phyloP scores from a whole-genome alignment of 331 rosid species.

The Quercus lobata region DNA sequence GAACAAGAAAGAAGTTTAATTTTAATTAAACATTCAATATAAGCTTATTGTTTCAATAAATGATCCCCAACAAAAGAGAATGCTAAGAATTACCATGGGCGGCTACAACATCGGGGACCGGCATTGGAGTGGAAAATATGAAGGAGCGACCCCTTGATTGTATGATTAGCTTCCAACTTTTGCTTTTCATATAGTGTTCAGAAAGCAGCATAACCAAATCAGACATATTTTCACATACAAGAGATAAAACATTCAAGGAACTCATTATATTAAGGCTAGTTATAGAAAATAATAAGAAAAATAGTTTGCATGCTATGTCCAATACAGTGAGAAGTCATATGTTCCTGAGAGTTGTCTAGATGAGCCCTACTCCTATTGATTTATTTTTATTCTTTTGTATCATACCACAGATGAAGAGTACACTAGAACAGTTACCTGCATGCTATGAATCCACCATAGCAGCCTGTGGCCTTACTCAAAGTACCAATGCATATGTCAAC shows the following conservation, averaged over 20 bases:
- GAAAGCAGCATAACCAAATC: conserved; percentile 16
- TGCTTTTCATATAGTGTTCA: conserved; percentile 47
- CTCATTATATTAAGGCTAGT: not conserved
- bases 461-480: conserved; percentile 90
- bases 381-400: not conserved
- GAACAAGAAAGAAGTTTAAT: too few species aligned
- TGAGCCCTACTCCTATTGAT: not conserved
- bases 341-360: not conserved
- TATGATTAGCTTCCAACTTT: conserved; percentile 81
- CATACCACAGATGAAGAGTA: not conserved
- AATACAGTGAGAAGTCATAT: not conserved
- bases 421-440: conserved; percentile 59
- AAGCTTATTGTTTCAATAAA: conserved; percentile 8
- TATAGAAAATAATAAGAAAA: not conserved
- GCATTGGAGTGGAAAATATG: conserved; percentile 80
- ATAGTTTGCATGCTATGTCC: not conserved
- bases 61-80: conserved; percentile 1
- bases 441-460: conserved; percentile 96
- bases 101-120: conserved; percentile 78
- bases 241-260: conserved; percentile 8
- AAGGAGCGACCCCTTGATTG: conserved; percentile 93
- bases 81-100: conserved; percentile 58
- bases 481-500: conserved; percentile 89
- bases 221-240: not conserved
- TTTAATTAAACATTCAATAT: too few species aligned